Percentiles rank a stretch among this genome's conserved stretches.
phyloP scores from a whole-genome alignment of 495 filamentous ascomycete species.

The Stereocaulon alpinum region DNA sequence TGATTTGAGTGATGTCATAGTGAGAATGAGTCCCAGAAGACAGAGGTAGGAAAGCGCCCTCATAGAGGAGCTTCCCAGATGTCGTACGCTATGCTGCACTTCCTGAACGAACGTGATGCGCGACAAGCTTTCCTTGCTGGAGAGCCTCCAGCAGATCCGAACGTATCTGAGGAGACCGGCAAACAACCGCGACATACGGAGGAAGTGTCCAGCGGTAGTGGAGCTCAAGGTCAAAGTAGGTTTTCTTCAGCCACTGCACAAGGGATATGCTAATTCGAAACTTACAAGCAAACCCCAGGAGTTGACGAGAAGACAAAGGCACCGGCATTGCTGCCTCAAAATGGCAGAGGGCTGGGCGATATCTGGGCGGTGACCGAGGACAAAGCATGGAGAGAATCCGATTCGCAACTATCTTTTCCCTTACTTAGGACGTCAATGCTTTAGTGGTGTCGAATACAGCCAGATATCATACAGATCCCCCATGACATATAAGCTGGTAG shows the following conservation, averaged over 20 bases:
- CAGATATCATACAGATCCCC: too few species aligned
- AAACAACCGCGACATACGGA: not conserved
- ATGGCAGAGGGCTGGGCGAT: too few species aligned
- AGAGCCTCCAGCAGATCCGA: not conserved
- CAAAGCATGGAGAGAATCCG: too few species aligned
- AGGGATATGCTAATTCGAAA: too few species aligned
- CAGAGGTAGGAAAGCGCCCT: not conserved
- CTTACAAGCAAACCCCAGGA: not conserved
- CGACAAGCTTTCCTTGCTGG: not conserved
- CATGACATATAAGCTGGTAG: too few species aligned
- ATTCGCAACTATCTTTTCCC: too few species aligned
- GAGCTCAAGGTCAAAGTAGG: not conserved
- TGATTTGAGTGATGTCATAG: not conserved
- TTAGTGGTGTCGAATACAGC: too few species aligned
- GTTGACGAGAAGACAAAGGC: not conserved
- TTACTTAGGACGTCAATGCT: too few species aligned
- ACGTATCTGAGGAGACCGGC: not conserved
- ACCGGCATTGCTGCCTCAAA: too few species aligned
- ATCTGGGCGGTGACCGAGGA: too few species aligned
- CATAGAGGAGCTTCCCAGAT: not conserved
- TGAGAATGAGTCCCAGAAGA: not conserved
- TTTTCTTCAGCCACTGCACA: not conserved
- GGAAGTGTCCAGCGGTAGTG: not conserved
- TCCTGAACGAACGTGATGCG: not conserved
- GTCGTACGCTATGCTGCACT: slow-evolving; percentile 1